Percentiles rank a stretch among this genome's conserved stretches.
These are phyloP conservation scores for Crithidia bombi DNA, from an alignment of 208 protist genomes.

Conservation along the genomic window DNA sequence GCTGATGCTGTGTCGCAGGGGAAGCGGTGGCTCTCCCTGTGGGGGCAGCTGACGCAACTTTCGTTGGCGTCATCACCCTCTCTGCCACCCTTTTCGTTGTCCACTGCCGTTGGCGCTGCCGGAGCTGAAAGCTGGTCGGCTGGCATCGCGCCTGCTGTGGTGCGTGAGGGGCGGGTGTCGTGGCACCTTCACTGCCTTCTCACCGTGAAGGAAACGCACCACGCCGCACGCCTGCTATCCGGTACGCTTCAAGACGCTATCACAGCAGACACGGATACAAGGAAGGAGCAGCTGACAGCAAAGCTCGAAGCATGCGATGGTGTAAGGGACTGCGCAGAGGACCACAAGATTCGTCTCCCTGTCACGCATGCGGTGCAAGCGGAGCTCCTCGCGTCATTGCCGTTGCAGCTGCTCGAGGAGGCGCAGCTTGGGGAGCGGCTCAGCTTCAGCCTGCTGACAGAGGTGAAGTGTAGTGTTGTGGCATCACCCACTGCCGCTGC, in stretches of 20 bases:
- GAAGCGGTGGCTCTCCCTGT: conserved; percentile 30
- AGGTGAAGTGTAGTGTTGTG: conserved; percentile 3
- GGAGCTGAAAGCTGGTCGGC: conserved; percentile 4
- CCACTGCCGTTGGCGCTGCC: not conserved
- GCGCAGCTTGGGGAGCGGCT: conserved; percentile 15
- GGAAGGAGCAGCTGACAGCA: not conserved
- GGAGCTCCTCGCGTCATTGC: conserved; percentile 32
- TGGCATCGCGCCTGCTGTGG: conserved; percentile 5
- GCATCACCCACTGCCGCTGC: no score
- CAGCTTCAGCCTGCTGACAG: conserved; percentile 27
- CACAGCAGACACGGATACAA: not conserved
- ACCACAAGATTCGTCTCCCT: not conserved
- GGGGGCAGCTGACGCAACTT: conserved; percentile 22
- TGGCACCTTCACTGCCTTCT: conserved; percentile 59
- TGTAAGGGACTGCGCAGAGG: not conserved
- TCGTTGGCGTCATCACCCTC: conserved; percentile 9
- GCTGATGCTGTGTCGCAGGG: not conserved
- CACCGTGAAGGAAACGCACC: conserved; percentile 3
- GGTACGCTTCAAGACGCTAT: conserved; percentile 13
- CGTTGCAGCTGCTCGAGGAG: conserved; percentile 19
- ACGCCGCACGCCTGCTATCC: conserved; percentile 31
- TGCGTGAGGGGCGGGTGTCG: conserved; percentile 38
- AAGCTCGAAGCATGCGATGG: not conserved
- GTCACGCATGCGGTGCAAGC: conserved; percentile 20
- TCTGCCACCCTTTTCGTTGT: conserved; percentile 15